phyloP scores from a whole-genome alignment of 306 rosid species.

The Rosa persica region DNA sequence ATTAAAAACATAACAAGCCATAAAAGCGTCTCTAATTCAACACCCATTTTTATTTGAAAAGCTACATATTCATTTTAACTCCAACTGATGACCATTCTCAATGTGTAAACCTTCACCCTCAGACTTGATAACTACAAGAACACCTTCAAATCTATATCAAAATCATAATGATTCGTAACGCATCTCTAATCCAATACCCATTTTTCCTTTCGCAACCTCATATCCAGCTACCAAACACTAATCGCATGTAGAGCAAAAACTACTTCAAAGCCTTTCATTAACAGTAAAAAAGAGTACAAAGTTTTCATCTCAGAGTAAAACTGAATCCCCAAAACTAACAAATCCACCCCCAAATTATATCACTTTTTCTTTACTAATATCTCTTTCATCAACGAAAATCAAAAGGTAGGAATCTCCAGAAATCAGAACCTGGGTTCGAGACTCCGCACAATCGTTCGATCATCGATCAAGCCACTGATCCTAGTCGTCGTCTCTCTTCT shows the following conservation, averaged over 20 bases:
- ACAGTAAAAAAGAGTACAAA: background rate
- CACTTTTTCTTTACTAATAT: background rate
- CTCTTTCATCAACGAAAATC: background rate
- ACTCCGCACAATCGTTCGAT: background rate
- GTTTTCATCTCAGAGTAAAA: background rate
- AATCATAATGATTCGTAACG: background rate
- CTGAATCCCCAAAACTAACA: background rate
- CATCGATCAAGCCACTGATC: conserved; percentile 1
- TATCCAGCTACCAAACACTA: background rate
- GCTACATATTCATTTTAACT: too few relatives aligned
- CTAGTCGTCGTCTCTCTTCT: conserved; percentile 39
- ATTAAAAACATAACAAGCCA: background rate
- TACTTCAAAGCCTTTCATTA: background rate
- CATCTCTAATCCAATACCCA: background rate
- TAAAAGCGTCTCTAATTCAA: background rate
- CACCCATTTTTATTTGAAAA: background rate
- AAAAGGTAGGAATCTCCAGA: background rate
- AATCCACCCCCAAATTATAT: background rate
- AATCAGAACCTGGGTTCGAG: conserved; percentile 33
- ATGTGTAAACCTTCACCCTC: background rate
- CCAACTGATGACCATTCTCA: background rate
- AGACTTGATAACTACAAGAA: background rate
- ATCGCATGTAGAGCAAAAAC: background rate
- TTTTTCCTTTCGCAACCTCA: background rate
- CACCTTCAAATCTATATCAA: background rate